Evolutionary conservation across 208 protist species (phyloP).

Genomic region (Trypanosoma cruzi): DNA sequence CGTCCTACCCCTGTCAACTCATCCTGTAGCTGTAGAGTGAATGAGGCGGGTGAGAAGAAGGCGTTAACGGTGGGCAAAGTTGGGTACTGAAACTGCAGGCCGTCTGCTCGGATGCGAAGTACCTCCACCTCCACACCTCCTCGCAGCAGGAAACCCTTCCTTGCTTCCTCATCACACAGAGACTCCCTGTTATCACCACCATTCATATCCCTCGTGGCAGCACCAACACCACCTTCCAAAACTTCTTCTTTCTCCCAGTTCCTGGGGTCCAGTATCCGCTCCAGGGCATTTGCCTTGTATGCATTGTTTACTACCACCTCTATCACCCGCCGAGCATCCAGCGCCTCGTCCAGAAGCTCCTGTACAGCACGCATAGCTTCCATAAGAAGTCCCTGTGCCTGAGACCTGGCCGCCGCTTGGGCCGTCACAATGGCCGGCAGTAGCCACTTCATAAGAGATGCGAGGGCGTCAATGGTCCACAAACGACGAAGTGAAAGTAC

Average conservation of each 20-base stretch:
- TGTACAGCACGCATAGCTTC: slow-evolving; percentile 42
- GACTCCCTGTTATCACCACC: not conserved
- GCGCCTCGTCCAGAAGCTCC: slow-evolving; percentile 33
- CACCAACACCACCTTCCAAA: not conserved
- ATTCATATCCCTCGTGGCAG: not conserved
- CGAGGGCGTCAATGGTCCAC: slow-evolving; percentile 25
- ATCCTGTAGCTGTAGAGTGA: slow-evolving; percentile 25
- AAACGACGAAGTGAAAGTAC: not conserved
- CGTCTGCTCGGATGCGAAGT: slow-evolving; percentile 25
- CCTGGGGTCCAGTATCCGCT: slow-evolving; percentile 41
- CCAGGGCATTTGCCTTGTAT: slow-evolving; percentile 73
- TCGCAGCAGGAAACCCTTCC: not conserved
- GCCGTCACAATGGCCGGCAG: slow-evolving; percentile 18
- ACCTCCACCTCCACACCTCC: slow-evolving; percentile 13
- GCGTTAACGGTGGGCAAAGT: slow-evolving; percentile 63
- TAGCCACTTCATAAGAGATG: slow-evolving; percentile 8
- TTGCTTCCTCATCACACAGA: not conserved
- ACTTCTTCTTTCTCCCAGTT: slow-evolving; percentile 49
- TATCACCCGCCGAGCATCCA: slow-evolving; percentile 45
- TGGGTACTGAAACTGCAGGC: slow-evolving; percentile 68
- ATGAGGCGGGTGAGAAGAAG: slow-evolving; percentile 31
- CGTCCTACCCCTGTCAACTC: slow-evolving; percentile 29
- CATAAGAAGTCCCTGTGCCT: slow-evolving; percentile 28
- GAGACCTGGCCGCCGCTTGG: slow-evolving; percentile 14
- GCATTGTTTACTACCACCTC: slow-evolving; percentile 72